Evolutionary conservation across 257 asterid genomes (phyloP).

Genomic region (Forsythia suspensa): DNA sequence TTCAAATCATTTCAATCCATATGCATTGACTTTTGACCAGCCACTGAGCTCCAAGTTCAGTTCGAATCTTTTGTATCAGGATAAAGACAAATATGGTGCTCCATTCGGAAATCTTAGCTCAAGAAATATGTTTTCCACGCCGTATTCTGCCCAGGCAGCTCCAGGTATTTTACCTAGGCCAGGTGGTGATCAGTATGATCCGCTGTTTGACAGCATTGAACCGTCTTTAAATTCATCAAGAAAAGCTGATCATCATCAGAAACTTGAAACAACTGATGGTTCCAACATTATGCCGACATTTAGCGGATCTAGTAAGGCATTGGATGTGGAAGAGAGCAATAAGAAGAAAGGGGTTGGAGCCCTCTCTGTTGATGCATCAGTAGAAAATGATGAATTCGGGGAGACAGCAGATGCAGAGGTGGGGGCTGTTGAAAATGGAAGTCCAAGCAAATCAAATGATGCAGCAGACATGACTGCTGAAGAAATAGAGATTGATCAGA

Average conservation of each 20-base stretch:
- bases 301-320: slow-evolving; percentile 50
- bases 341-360: slow-evolving; percentile 42
- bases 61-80: slow-evolving; percentile 45
- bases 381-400: slow-evolving; percentile 72
- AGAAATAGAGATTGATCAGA: slow-evolving; percentile 80
- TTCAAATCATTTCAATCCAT: slow-evolving; percentile 62
- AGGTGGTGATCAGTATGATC: slow-evolving; percentile 73
- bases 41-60: slow-evolving; percentile 53
- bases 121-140: slow-evolving; percentile 30
- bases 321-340: slow-evolving; percentile 43
- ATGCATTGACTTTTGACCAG: slow-evolving; percentile 67
- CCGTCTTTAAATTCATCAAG: slow-evolving; percentile 50
- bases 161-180: slow-evolving; percentile 37
- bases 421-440: slow-evolving; percentile 66
- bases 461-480: slow-evolving; percentile 47
- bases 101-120: slow-evolving; percentile 39
- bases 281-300: slow-evolving; percentile 49
- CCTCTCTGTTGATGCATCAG: slow-evolving; percentile 37
- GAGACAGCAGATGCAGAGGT: slow-evolving; percentile 89
- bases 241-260: slow-evolving; percentile 42
- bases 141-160: slow-evolving; percentile 42
- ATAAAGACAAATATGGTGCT: slow-evolving; percentile 42
- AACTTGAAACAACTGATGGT: slow-evolving; percentile 54
- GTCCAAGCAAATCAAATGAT: slow-evolving; percentile 60
- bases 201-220: slow-evolving; percentile 85